These are phyloP conservation scores for Talaromyces islandicus DNA, from an alignment of 2,329 filamentous ascomycete species.

Conservation along the genomic window DNA sequence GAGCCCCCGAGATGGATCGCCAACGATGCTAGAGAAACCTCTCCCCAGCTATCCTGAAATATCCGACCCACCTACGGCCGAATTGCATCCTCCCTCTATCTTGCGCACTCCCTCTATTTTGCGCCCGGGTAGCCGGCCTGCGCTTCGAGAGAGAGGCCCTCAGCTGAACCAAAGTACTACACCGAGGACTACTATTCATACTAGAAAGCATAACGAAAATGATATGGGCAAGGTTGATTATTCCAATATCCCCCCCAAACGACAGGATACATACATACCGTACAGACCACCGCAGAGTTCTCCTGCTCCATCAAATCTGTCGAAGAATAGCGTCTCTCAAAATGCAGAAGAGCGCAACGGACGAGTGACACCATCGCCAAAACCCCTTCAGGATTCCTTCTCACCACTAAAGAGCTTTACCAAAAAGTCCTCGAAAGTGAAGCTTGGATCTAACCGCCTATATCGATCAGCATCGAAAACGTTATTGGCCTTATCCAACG, in stretches of 20 bases:
- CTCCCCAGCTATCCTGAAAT: constrained; percentile 23
- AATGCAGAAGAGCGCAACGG: background rate
- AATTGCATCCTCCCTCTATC: background rate
- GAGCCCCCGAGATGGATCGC: background rate
- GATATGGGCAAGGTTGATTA: background rate
- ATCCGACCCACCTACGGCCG: constrained; percentile 7
- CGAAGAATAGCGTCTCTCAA: background rate
- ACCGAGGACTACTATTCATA: background rate
- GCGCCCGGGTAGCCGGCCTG: background rate
- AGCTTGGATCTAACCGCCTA: constrained; percentile 1
- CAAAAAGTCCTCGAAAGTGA: background rate
- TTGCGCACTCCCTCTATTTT: background rate
- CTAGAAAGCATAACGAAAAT: background rate
- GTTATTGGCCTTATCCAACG: constrained; percentile 1
- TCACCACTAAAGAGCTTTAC: background rate
- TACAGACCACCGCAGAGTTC: background rate
- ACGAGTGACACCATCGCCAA: background rate
- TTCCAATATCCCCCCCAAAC: background rate
- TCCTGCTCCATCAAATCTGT: background rate
- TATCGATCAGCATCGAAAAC: constrained; percentile 7
- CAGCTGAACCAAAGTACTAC: background rate
- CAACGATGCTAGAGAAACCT: constrained; percentile 21
- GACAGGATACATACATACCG: background rate
- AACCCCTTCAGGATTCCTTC: background rate
- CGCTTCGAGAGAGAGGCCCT: background rate